phyloP scores from a whole-genome alignment of 2,329 filamentous ascomycete genomes.

The Botrytis tulipae region DNA sequence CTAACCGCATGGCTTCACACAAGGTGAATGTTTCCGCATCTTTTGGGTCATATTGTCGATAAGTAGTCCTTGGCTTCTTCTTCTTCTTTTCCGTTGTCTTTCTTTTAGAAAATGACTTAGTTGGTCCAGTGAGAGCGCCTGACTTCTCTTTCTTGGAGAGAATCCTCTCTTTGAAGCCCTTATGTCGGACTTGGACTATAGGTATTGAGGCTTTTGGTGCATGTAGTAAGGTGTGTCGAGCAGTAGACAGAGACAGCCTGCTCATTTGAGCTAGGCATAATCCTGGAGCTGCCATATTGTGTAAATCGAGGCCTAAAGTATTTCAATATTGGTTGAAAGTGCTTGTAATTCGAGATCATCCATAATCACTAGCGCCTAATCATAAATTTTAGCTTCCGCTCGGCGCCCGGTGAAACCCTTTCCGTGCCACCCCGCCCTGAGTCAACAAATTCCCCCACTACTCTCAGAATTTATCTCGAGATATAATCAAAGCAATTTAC shows the following conservation, averaged over 20 bases:
- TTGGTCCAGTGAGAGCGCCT: constrained; percentile 13
- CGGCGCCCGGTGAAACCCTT: constrained; percentile 24
- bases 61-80: constrained; percentile 38
- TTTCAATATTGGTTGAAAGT: not conserved
- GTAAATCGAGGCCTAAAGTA: constrained; percentile 15
- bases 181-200: constrained; percentile 27
- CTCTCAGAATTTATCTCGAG: constrained; percentile 25
- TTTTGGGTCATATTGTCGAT: constrained; percentile 40
- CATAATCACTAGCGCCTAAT: constrained; percentile 14
- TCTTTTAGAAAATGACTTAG: constrained; percentile 36
- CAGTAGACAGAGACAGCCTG: constrained; percentile 31
- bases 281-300: constrained; percentile 35
- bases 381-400: constrained; percentile 10
- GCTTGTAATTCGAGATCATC: constrained; percentile 13
- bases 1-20: constrained; percentile 88
- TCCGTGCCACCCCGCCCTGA: constrained; percentile 18
- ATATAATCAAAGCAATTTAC: constrained; percentile 8
- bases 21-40: constrained; percentile 68
- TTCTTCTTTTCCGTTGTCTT: constrained; percentile 38
- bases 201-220: constrained; percentile 28
- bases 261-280: constrained; percentile 39
- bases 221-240: constrained; percentile 22
- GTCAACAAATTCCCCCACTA: constrained; percentile 22
- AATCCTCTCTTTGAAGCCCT: constrained; percentile 24
- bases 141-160: constrained; percentile 30